These are phyloP conservation scores for Ogataea neopini DNA, from an alignment of 805 yeast species.

Conservation along the genomic window DNA sequence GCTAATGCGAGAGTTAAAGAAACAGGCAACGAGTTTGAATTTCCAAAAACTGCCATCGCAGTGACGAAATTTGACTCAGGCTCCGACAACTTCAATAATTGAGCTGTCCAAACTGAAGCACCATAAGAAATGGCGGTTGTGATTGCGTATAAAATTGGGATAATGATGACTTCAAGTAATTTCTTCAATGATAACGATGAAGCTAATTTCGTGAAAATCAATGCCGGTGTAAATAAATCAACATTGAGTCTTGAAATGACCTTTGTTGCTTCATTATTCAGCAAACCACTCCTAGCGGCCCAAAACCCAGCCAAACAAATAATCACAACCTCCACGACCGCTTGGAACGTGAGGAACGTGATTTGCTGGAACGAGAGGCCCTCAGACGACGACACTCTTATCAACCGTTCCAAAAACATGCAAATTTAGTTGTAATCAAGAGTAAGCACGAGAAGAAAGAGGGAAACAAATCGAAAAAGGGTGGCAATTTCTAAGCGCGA, in stretches of 20 bases:
- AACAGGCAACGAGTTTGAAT: constrained; percentile 92
- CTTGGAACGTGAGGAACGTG: constrained; percentile 79
- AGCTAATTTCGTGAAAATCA: constrained; percentile 81
- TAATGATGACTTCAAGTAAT: constrained; percentile 74
- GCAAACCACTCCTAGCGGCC: constrained; percentile 72
- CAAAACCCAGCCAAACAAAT: constrained; percentile 85
- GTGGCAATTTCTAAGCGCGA: constrained; percentile 2
- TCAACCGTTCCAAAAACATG: constrained; percentile 8
- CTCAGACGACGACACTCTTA: constrained; percentile 6
- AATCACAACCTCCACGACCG: constrained; percentile 85
- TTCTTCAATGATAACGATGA: constrained; percentile 70
- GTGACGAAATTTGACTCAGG: constrained; percentile 89
- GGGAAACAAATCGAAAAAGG: not conserved
- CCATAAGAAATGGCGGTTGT: constrained; percentile 74
- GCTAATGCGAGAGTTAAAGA: constrained; percentile 81
- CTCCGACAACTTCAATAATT: constrained; percentile 56
- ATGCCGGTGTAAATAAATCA: constrained; percentile 91
- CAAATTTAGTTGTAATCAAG: not conserved
- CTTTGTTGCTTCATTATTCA: constrained; percentile 75
- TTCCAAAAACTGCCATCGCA: constrained; percentile 97
- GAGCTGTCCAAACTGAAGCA: constrained; percentile 59
- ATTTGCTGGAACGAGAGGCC: constrained; percentile 37
- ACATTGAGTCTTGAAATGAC: constrained; percentile 78
- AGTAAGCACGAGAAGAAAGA: not conserved
- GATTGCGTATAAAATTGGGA: constrained; percentile 81